Conservation (phyloP, 2,329 filamentous ascomycete genomes). For the Cercospora zeae-maydis region DNA sequence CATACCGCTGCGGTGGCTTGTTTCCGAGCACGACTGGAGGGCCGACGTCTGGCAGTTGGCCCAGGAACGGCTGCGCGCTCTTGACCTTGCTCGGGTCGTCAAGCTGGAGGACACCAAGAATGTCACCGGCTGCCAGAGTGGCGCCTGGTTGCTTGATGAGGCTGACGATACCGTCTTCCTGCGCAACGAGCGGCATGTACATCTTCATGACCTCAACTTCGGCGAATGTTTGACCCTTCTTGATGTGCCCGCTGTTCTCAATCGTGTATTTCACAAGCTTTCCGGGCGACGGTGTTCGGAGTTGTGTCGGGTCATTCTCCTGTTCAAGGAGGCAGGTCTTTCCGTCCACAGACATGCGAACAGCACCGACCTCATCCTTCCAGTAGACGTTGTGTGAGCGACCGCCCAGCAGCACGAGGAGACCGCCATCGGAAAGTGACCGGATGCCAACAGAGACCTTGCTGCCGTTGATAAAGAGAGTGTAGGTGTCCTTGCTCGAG, state of each 20-base stretch:
- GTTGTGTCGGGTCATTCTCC: slow-evolving; percentile 97
- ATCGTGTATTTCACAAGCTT: slow-evolving; percentile 98
- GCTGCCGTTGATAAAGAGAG: slow-evolving; percentile 97
- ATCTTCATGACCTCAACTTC: slow-evolving; percentile 99
- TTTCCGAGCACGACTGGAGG: slow-evolving; percentile 80
- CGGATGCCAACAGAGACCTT: slow-evolving; percentile 92
- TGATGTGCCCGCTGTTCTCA: slow-evolving; percentile 90
- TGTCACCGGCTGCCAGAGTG: slow-evolving; percentile 96
- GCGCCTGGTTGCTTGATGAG: slow-evolving; percentile 98
- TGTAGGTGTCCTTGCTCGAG: slow-evolving; percentile 89
- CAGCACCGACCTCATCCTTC: slow-evolving; percentile 97
- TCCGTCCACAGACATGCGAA: slow-evolving; percentile 91
- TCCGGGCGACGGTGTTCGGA: slow-evolving; percentile 88
- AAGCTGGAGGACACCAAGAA: slow-evolving; percentile 91
- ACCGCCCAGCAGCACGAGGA: slow-evolving; percentile 84
- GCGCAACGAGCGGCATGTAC: slow-evolving; percentile 97
- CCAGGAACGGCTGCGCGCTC: slow-evolving; percentile 89
- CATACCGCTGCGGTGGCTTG: slow-evolving; percentile 88
- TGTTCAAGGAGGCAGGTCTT: slow-evolving; percentile 98
- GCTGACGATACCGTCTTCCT: slow-evolving; percentile 94
- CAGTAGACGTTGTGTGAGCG: slow-evolving; percentile 98
- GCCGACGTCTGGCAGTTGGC: slow-evolving; percentile 82
- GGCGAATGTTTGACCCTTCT: slow-evolving; percentile 86
- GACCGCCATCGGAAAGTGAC: slow-evolving; percentile 86
- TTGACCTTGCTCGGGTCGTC: slow-evolving; percentile 96